Evolutionary conservation across 805 yeast genomes (phyloP).

Genomic region (Pichia cephalocereana): DNA sequence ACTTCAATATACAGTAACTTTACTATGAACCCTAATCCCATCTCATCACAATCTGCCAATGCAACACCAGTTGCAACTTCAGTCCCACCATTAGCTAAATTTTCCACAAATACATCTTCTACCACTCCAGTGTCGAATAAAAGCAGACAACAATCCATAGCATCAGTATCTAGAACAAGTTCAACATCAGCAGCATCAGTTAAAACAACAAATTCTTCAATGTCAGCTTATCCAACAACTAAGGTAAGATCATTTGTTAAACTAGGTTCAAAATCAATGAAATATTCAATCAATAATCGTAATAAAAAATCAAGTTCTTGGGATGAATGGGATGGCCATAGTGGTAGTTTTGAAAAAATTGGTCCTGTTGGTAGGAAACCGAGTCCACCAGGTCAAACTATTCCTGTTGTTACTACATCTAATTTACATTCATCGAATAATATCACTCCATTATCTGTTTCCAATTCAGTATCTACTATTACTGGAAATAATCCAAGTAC

Average conservation of each 20-base stretch:
- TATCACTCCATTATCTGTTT: background rate
- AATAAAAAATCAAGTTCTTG: background rate
- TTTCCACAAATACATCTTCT: background rate
- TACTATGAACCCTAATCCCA: background rate
- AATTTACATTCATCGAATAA: constrained; percentile 14
- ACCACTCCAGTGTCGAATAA: background rate
- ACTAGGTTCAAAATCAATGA: constrained; percentile 5
- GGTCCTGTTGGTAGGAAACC: constrained; percentile 29
- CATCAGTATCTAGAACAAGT: background rate
- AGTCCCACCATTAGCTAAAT: background rate
- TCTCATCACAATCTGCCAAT: background rate
- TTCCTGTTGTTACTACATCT: constrained; percentile 24
- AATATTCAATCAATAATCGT: background rate
- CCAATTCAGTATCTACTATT: background rate
- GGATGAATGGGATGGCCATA: constrained; percentile 9
- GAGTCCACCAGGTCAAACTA: constrained; percentile 26
- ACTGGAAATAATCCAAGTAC: background rate
- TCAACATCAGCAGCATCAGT: background rate
- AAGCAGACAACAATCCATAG: background rate
- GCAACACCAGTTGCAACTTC: background rate
- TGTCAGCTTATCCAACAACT: background rate
- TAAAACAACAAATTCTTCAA: background rate
- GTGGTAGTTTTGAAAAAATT: constrained; percentile 22
- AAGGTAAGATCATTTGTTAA: constrained; percentile 7
- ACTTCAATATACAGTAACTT: background rate